A percentile compares a stretch with the other conserved stretches of the same genome.
These are phyloP conservation scores for Brachypodium distachyon DNA, from an alignment of 202 grass and related monocot genomes.

Conservation along the genomic window DNA sequence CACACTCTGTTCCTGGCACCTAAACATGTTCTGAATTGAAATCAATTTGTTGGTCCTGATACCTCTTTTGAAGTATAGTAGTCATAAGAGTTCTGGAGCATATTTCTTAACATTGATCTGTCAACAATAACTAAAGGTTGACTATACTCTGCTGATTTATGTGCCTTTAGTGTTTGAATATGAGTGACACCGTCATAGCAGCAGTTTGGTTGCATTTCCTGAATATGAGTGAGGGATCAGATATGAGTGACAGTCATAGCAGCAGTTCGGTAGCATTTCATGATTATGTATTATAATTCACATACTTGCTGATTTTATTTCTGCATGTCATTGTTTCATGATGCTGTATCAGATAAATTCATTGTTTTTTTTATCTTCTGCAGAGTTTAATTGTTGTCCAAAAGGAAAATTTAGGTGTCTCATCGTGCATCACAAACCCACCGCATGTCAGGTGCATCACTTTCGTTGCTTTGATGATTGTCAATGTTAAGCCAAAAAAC, in stretches of 20 bases:
- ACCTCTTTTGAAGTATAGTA: constrained; percentile 7
- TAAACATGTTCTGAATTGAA: background rate
- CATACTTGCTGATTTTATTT: background rate
- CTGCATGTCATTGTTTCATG: background rate
- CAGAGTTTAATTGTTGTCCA: constrained; percentile 71
- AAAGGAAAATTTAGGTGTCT: constrained; percentile 71
- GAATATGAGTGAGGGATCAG: too few relatives aligned
- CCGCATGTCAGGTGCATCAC: constrained; percentile 69
- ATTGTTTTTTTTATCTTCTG: constrained; percentile 13
- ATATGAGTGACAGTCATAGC: background rate
- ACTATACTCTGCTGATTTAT: background rate
- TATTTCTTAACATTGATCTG: background rate
- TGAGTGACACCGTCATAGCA: background rate
- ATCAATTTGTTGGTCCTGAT: background rate
- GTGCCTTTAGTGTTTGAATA: background rate
- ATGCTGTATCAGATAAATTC: background rate
- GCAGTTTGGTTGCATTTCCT: background rate
- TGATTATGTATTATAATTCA: background rate
- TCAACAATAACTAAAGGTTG: background rate
- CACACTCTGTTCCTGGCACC: background rate
- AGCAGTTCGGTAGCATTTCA: background rate
- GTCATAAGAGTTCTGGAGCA: background rate
- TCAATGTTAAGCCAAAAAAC: constrained; percentile 10
- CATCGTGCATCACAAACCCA: constrained; percentile 71
- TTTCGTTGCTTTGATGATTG: constrained; percentile 3